Percentiles rank a stretch among this genome's conserved stretches.
phyloP scores from a whole-genome alignment of 2,329 filamentous ascomycete species.

The Cladobotryum mycophilum region DNA sequence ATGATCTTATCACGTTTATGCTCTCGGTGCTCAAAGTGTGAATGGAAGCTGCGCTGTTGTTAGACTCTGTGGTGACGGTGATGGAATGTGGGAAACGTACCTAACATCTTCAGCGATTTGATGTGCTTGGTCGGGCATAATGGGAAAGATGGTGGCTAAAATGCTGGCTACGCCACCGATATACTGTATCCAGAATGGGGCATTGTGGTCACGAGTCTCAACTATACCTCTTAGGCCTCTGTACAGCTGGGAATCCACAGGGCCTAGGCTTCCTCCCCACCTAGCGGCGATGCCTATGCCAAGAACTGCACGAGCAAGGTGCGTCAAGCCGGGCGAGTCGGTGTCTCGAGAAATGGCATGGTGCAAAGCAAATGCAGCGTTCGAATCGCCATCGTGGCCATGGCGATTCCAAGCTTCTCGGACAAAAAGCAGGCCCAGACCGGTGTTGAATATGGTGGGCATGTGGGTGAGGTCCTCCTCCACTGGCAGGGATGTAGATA shows the following conservation, averaged over 20 bases:
- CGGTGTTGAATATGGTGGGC: constrained; percentile 37
- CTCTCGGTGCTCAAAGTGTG: constrained; percentile 21
- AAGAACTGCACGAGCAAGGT: constrained; percentile 63
- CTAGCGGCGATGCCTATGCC: constrained; percentile 66
- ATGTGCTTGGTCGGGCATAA: constrained; percentile 30
- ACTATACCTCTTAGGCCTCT: constrained; percentile 38
- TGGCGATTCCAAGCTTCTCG: constrained; percentile 45
- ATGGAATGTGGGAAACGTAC: constrained; percentile 27
- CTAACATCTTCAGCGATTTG: constrained; percentile 31
- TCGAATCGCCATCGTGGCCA: constrained; percentile 44
- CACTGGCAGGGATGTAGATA: constrained; percentile 38
- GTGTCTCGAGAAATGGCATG: constrained; percentile 63
- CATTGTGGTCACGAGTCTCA: constrained; percentile 29
- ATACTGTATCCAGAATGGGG: constrained; percentile 49
- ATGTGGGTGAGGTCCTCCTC: constrained; percentile 28
- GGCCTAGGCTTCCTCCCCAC: constrained; percentile 59
- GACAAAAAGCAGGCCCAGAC: constrained; percentile 40
- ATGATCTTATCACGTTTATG: constrained; percentile 31
- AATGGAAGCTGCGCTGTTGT: constrained; percentile 25
- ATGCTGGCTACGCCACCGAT: constrained; percentile 42
- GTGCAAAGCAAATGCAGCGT: constrained; percentile 66
- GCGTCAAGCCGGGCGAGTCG: constrained; percentile 65
- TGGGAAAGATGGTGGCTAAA: constrained; percentile 37
- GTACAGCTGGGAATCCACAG: constrained; percentile 40
- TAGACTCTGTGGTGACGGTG: constrained; percentile 7